Percentiles rank a stretch among this genome's conserved stretches.
Evolutionary conservation across 2,329 filamentous ascomycete species (phyloP).

Genomic region (Exophiala viscosa): DNA sequence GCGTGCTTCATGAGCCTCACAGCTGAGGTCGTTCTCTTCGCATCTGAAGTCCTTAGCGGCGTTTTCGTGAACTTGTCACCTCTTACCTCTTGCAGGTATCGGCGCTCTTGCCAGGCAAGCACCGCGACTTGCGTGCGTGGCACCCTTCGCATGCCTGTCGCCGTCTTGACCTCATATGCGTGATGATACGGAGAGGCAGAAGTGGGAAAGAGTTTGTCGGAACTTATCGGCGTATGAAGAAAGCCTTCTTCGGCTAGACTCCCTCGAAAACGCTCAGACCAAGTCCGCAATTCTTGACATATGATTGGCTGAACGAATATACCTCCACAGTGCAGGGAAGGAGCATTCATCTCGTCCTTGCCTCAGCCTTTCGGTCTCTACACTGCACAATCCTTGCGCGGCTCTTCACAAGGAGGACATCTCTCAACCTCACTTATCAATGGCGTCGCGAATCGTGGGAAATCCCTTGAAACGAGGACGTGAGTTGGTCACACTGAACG

Average conservation of each 20-base stretch:
- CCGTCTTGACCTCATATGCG: constrained; percentile 9
- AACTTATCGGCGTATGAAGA: constrained; percentile 1
- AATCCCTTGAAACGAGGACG: not conserved
- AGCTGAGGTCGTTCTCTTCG: constrained; percentile 3
- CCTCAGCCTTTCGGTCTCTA: not conserved
- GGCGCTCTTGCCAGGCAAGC: constrained; percentile 5
- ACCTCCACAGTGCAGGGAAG: not conserved
- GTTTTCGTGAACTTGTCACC: not conserved
- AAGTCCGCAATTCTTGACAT: not conserved
- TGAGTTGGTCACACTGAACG: not conserved
- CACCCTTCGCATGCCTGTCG: constrained; percentile 19
- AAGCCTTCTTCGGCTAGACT: not conserved
- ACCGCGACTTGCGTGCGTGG: constrained; percentile 18
- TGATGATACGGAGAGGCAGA: not conserved
- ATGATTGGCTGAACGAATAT: constrained; percentile 5
- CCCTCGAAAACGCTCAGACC: not conserved
- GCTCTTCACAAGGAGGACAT: no score
- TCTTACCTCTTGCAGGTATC: constrained; percentile 15
- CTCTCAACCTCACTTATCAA: not conserved
- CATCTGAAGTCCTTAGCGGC: constrained; percentile 4
- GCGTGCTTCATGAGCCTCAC: constrained; percentile 7
- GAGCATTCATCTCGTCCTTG: not conserved
- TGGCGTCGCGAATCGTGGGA: not conserved
- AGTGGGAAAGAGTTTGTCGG: not conserved
- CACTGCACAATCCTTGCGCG: not conserved